These are phyloP conservation scores for Fraxinus sp. DNA, from an alignment of 305 asterid species.

Conservation along the genomic window DNA sequence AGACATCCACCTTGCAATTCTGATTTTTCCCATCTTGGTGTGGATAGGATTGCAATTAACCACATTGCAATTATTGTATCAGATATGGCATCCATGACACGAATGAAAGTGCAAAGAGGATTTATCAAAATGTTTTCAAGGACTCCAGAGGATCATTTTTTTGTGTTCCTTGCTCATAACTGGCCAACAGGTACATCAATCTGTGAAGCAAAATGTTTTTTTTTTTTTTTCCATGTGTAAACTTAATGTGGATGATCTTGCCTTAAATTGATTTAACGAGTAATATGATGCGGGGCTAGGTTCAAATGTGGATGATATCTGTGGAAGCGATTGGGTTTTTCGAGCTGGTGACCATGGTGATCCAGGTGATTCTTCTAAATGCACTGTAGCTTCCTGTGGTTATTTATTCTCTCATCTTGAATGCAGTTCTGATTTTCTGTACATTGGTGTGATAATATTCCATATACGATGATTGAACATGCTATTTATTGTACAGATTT, in stretches of 20 bases:
- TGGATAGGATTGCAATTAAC: slow-evolving; percentile 9
- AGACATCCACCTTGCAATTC: not conserved
- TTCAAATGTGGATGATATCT: slow-evolving; percentile 65
- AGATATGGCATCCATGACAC: slow-evolving; percentile 70
- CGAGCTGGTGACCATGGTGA: slow-evolving; percentile 91
- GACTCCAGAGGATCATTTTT: slow-evolving; percentile 65
- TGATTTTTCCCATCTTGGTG: slow-evolving; percentile 1
- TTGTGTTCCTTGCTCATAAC: slow-evolving; percentile 86
- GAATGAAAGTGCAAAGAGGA: slow-evolving; percentile 70
- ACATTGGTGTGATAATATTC: not conserved
- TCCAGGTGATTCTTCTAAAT: slow-evolving; percentile 53
- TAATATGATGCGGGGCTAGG: slow-evolving; percentile 61
- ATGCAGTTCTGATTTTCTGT: not conserved
- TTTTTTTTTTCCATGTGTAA: not conserved
- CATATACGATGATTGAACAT: not conserved
- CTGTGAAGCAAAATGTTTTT: slow-evolving; percentile 7
- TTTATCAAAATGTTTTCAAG: slow-evolving; percentile 55
- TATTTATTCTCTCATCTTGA: not conserved
- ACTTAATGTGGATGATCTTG: slow-evolving; percentile 14
- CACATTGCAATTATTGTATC: slow-evolving; percentile 16
- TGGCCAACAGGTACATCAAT: slow-evolving; percentile 69
- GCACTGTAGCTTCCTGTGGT: not conserved
- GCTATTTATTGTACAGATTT: slow-evolving; percentile 56
- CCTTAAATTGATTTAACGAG: slow-evolving; percentile 7
- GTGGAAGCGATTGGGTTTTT: slow-evolving; percentile 71